phyloP scores from a whole-genome alignment of 2,329 filamentous ascomycete species.

The Nigrograna mackinnonii region DNA sequence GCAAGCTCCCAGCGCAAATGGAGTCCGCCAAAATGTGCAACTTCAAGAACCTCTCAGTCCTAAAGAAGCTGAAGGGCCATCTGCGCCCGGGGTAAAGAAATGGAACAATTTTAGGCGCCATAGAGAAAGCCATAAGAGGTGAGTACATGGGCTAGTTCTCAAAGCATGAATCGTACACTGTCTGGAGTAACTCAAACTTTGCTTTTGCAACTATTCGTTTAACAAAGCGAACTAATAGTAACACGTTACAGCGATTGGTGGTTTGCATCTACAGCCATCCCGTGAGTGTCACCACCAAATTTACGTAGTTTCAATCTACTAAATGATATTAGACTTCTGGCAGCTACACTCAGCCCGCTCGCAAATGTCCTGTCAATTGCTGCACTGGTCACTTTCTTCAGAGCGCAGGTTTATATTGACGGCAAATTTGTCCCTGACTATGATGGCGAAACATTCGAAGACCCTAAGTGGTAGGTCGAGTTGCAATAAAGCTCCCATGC shows the following conservation, averaged over 20 bases:
- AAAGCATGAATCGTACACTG: neutral
- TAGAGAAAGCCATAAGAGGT: constrained; percentile 16
- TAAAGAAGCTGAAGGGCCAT: too few relatives aligned
- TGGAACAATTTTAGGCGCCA: constrained; percentile 12
- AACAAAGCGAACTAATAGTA: constrained; percentile 3
- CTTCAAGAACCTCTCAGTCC: constrained; percentile 4
- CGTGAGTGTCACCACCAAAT: constrained; percentile 13
- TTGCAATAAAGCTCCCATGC: too few relatives aligned
- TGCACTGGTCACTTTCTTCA: constrained; percentile 81
- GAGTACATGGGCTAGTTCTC: too few relatives aligned
- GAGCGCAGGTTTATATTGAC: constrained; percentile 59
- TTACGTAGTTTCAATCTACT: neutral
- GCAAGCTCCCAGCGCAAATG: constrained; percentile 7
- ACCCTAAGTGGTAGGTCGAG: constrained; percentile 76
- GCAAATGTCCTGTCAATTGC: constrained; percentile 88
- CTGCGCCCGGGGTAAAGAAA: neutral
- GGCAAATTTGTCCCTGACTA: constrained; percentile 55
- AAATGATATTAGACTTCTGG: constrained; percentile 59
- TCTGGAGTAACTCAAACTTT: neutral
- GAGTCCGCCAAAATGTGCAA: constrained; percentile 3
- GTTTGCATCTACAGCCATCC: constrained; percentile 43
- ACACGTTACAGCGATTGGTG: constrained; percentile 35
- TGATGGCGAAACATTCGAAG: constrained; percentile 60
- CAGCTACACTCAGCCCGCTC: constrained; percentile 81
- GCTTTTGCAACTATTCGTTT: neutral